phyloP scores from a whole-genome alignment of 2,329 filamentous ascomycete species.

The Fusarium tuaranense region DNA sequence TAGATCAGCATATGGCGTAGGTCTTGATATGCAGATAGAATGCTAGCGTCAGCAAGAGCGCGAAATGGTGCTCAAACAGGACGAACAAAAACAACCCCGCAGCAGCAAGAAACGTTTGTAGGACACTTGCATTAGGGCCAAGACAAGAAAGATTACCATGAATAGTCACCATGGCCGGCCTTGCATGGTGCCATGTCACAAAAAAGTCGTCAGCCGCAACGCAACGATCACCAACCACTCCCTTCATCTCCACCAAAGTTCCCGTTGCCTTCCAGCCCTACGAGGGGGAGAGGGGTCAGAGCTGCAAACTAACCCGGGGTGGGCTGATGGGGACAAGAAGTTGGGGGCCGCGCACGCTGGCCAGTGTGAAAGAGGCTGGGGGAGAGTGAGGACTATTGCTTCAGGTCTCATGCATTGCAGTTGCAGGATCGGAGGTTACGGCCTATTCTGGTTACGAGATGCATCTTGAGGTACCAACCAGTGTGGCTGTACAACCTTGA shows the following conservation, averaged over 20 bases:
- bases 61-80: background rate
- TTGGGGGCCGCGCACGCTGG: background rate
- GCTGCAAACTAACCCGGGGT: constrained; percentile 9
- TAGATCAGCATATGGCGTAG: background rate
- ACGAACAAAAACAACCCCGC: background rate
- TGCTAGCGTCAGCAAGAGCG: background rate
- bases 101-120: background rate
- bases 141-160: constrained; percentile 8
- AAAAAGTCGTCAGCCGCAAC: constrained; percentile 24
- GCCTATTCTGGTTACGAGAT: constrained; percentile 15
- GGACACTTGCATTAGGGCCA: background rate
- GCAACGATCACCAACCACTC: background rate
- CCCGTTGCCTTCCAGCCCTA: constrained; percentile 23
- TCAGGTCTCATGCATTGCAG: background rate
- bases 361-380: background rate
- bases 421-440: background rate
- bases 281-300: background rate
- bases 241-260: constrained; percentile 3
- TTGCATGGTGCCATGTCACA: constrained; percentile 6
- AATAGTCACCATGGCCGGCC: background rate
- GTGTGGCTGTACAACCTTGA: background rate
- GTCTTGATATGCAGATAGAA: background rate
- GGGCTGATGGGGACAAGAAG: constrained; percentile 20
- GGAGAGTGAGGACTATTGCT: background rate
- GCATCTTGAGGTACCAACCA: background rate